Evolutionary conservation across 768 basidiomycete species (phyloP), one percentile per base, ranked within the genome.

Genomic region (Hericium erinaceus): DNA sequence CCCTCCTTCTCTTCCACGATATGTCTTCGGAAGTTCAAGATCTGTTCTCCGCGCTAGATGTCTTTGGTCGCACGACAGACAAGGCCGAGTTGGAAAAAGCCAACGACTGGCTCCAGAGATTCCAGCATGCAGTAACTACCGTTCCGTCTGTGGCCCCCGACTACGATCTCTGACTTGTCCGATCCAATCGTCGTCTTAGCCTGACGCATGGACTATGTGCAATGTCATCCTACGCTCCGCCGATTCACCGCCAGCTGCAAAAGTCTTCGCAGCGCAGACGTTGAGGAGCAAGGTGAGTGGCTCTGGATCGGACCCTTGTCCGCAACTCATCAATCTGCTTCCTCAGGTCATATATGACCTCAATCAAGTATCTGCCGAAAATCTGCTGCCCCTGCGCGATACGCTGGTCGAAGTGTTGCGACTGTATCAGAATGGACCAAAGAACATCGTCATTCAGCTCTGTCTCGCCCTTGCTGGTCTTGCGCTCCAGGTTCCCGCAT

Each of bases 111-210:
- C 85, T 99, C 61, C 89, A 94, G 76, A 93, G 95, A 73, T 99
- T 98, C 71, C 95, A 99, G 77, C 95, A 98, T 79, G 95, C 92
- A 78, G 95, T 98, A 85, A 88, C 84, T 89, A 78, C 76, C 76
- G 74, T 83, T 83, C 84, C 83, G 78, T 81, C 79, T 82, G 73
- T 82, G 80, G 83, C 33, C 67, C 67, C 68, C 68, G 65, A 77
- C 80, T 72, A 59, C 64, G 77, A 72, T 78, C 77, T 85, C 85
- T 87, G 78, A 88, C 82, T 70, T 69, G 77, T 73, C 74, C 75
- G 60, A 75, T 77, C 74, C 75, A 74, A 75, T 74, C 76, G 68
- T 76, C 81, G 77, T 78, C 77, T 73, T 81, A 99, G 97, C 80
- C 84, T 71, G 92, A 97, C 73, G 95, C 97, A 64, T 99, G 97